These are phyloP conservation scores for Hypoxylon sp. DNA, from an alignment of 2,329 filamentous ascomycete genomes.

Conservation along the genomic window DNA sequence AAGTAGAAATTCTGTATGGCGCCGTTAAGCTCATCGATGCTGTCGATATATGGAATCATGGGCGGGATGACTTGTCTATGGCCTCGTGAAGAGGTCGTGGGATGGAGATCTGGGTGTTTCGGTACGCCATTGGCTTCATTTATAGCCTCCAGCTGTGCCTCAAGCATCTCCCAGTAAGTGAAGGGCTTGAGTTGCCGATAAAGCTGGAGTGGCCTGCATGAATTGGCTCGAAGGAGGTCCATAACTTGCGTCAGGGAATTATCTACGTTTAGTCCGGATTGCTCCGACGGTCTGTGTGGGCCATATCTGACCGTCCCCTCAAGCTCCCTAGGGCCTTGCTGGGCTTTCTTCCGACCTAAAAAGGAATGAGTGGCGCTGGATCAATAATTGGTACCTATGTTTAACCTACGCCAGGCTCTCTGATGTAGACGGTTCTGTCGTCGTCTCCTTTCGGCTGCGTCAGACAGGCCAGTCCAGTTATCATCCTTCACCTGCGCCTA, in stretches of 20 bases:
- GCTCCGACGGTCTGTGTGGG: not conserved
- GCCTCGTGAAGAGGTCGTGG: not conserved
- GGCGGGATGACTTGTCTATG: conserved; percentile 35
- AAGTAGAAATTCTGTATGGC: conserved; percentile 39
- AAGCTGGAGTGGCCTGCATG: conserved; percentile 2
- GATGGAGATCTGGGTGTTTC: not conserved
- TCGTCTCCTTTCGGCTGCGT: conserved; percentile 53
- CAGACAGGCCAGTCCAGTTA: conserved; percentile 55
- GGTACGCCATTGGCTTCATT: conserved; percentile 1
- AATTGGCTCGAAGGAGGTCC: conserved; percentile 13
- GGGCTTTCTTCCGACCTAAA: conserved; percentile 19
- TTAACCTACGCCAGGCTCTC: conserved; percentile 54
- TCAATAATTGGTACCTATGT: conserved; percentile 1
- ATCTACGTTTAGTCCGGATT: not conserved
- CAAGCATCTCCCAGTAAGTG: conserved; percentile 45
- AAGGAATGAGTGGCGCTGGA: not conserved
- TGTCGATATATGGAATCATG: conserved; percentile 44
- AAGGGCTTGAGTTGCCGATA: conserved; percentile 40
- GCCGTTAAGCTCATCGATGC: conserved; percentile 2
- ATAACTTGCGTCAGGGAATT: conserved; percentile 14
- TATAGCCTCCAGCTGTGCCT: conserved; percentile 22
- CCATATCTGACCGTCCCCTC: not conserved
- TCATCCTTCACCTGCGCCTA: conserved; percentile 51
- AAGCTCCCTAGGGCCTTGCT: not conserved
- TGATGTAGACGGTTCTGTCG: conserved; percentile 57